Conservation (phyloP, 352 stramenopile genomes). For the Pythium brachiatum region DNA sequence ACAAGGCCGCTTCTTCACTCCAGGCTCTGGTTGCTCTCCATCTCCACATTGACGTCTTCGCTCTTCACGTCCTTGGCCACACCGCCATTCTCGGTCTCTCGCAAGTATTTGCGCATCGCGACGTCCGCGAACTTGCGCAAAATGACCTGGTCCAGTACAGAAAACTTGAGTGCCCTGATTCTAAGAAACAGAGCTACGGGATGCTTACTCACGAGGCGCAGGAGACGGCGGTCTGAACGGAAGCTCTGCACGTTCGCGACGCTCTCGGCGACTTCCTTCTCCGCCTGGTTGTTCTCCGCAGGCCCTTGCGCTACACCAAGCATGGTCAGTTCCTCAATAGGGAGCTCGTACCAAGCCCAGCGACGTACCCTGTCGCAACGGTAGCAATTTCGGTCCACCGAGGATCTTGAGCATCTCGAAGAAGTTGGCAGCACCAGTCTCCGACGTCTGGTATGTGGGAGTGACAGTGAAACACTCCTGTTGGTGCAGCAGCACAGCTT, state of each 20-base stretch:
- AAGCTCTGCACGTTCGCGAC: constrained; percentile 80
- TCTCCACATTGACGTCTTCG: constrained; percentile 5
- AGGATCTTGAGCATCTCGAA: constrained; percentile 61
- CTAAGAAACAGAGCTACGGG: not conserved
- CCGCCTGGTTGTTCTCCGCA: constrained; percentile 46
- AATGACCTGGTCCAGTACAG: constrained; percentile 40
- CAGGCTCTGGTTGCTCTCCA: constrained; percentile 20
- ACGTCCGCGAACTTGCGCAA: constrained; percentile 65
- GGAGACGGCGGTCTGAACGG: constrained; percentile 67
- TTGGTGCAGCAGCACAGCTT: constrained; percentile 46
- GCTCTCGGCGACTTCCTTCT: constrained; percentile 57
- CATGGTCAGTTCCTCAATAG: not conserved
- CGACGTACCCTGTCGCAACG: constrained; percentile 42
- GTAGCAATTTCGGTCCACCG: constrained; percentile 56
- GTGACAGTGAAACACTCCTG: constrained; percentile 56
- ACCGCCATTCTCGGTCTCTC: constrained; percentile 31
- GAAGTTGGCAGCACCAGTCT: constrained; percentile 44
- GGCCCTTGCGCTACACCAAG: constrained; percentile 35
- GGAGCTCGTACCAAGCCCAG: not conserved
- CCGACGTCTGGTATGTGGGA: constrained; percentile 36
- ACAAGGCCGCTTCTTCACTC: not conserved
- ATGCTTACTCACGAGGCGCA: constrained; percentile 47
- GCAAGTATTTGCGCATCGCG: constrained; percentile 62
- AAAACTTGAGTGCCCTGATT: not conserved
- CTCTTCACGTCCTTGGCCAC: not conserved